Conservation (phyloP, 2,329 filamentous ascomycete genomes). For the Penicillium sp. region DNA sequence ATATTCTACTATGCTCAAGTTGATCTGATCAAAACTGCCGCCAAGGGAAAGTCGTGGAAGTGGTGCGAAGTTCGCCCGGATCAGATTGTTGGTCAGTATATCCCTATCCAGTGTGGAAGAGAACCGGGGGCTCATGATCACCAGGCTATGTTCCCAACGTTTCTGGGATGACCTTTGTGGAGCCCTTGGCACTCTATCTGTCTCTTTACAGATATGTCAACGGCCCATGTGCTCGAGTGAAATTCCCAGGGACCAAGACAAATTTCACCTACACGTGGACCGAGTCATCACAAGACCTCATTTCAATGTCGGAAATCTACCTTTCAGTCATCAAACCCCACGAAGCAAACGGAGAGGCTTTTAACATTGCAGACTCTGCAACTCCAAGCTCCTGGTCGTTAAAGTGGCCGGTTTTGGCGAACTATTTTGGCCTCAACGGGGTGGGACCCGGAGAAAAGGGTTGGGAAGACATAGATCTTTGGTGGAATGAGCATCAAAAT, state of each 20-base stretch:
- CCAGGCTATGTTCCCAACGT: conserved; percentile 46
- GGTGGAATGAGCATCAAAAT: neutral
- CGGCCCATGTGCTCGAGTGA: conserved; percentile 36
- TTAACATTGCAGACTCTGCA: conserved; percentile 1
- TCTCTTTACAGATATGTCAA: conserved; percentile 39
- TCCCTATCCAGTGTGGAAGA: neutral
- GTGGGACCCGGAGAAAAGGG: neutral
- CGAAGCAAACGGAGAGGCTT: conserved; percentile 6
- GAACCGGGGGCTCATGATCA: neutral
- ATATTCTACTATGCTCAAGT: conserved; percentile 53
- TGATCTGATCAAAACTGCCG: conserved; percentile 40
- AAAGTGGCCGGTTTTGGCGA: neutral
- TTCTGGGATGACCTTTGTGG: conserved; percentile 30
- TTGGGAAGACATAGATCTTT: neutral
- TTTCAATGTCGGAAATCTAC: conserved; percentile 26
- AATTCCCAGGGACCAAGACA: conserved; percentile 40
- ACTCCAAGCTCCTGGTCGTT: neutral
- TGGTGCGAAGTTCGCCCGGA: conserved; percentile 51
- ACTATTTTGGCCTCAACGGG: conserved; percentile 4
- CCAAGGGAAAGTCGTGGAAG: conserved; percentile 44
- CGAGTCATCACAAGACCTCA: conserved; percentile 39
- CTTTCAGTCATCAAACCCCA: conserved; percentile 20
- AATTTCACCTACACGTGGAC: conserved; percentile 39
- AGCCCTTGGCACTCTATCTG: conserved; percentile 44
- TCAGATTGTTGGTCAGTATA: conserved; percentile 37